phyloP scores from a whole-genome alignment of 108 stramenopile species.

The Pseudonitzschia delicatissima region DNA sequence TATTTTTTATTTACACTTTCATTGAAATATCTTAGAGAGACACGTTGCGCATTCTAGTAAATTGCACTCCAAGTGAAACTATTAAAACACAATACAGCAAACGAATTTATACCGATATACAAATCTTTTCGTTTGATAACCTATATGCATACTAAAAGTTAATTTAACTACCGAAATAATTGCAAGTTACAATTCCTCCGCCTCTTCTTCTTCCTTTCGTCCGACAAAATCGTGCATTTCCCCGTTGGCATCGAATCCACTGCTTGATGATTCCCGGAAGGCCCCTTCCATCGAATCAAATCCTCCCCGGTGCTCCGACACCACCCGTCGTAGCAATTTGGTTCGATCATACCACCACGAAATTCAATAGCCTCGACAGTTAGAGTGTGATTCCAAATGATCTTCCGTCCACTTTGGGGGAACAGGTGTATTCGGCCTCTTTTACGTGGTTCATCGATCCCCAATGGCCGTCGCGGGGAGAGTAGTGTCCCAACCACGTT shows the following conservation, averaged over 20 bases:
- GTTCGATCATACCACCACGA: conserved; percentile 20
- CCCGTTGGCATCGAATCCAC: conserved; percentile 11
- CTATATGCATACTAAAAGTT: too few species aligned
- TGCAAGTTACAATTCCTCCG: neutral
- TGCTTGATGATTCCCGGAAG: neutral
- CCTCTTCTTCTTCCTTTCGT: neutral
- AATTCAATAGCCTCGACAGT: conserved; percentile 13
- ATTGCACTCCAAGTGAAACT: too few species aligned
- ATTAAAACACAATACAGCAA: too few species aligned
- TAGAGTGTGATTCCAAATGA: neutral
- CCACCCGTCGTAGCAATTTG: conserved; percentile 18
- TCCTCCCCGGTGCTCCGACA: conserved; percentile 3
- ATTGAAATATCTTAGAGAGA: too few species aligned
- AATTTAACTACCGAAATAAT: too few species aligned
- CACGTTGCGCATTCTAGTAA: too few species aligned
- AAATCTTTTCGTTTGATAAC: too few species aligned
- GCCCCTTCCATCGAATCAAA: conserved; percentile 20
- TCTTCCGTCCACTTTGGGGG: conserved; percentile 29
- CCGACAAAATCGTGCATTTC: conserved; percentile 1
- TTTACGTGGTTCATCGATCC: conserved; percentile 14
- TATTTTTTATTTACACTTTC: too few species aligned
- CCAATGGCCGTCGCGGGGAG: conserved; percentile 36
- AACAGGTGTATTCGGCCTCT: conserved; percentile 44
- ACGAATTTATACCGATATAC: too few species aligned
- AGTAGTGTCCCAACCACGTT: conserved; percentile 56